Conservation (phyloP, 768 basidiomycete genomes). For the Pulveroboletus sp. region DNA sequence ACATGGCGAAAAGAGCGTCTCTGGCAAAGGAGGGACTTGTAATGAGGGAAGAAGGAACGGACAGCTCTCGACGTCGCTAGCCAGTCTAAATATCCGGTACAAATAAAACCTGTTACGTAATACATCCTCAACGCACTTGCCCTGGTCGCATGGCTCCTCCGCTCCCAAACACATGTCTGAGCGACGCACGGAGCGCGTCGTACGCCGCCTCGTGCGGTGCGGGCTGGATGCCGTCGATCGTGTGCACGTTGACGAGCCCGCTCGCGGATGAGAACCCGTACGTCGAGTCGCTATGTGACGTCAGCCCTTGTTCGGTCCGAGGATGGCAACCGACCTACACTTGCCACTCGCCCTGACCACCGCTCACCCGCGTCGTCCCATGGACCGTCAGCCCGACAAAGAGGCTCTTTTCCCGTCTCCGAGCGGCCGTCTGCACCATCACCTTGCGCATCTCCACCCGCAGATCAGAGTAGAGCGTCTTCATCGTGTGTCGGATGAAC, state of each 20-base stretch:
- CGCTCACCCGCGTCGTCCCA: slow-evolving; percentile 62
- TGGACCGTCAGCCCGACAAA: slow-evolving; percentile 51
- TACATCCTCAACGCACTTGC: slow-evolving; percentile 1
- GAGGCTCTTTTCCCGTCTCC: slow-evolving; percentile 53
- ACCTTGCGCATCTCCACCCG: slow-evolving; percentile 52
- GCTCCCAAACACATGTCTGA: slow-evolving; percentile 26
- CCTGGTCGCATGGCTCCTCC: slow-evolving; percentile 17
- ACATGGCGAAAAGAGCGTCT: slow-evolving; percentile 32
- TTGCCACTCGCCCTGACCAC: slow-evolving; percentile 63
- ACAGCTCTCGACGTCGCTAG: neutral
- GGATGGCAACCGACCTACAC: slow-evolving; percentile 43
- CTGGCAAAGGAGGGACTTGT: slow-evolving; percentile 16
- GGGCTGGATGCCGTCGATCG: slow-evolving; percentile 72
- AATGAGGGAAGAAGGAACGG: neutral
- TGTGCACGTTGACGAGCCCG: slow-evolving; percentile 62
- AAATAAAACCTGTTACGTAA: slow-evolving; percentile 17
- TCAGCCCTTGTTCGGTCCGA: neutral
- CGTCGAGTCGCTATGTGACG: slow-evolving; percentile 59
- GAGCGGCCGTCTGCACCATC: slow-evolving; percentile 21
- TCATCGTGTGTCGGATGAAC: slow-evolving; percentile 69
- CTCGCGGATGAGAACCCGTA: slow-evolving; percentile 68
- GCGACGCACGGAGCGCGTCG: slow-evolving; percentile 47
- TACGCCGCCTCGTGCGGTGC: slow-evolving; percentile 71
- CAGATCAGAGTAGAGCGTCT: slow-evolving; percentile 68
- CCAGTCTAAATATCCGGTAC: slow-evolving; percentile 3